phyloP scores from a whole-genome alignment of 2,329 filamentous ascomycete species.

The Alternaria gansuensis region DNA sequence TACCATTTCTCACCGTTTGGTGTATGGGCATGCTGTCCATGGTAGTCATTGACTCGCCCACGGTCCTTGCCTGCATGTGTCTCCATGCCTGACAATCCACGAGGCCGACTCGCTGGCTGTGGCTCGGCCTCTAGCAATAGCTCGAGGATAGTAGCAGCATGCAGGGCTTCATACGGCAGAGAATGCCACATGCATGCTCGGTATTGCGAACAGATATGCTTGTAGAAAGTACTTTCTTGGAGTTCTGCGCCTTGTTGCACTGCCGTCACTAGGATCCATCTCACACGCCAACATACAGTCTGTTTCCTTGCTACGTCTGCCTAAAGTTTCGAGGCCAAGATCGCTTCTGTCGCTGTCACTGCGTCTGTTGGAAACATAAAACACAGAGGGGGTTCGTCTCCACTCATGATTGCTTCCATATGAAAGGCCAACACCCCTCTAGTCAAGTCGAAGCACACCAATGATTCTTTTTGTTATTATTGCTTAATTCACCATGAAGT shows the following conservation, averaged over 20 bases:
- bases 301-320: constrained; percentile 23
- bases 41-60: constrained; percentile 20
- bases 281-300: constrained; percentile 32
- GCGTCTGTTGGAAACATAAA: constrained; percentile 33
- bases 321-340: constrained; percentile 21
- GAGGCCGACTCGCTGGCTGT: constrained; percentile 30
- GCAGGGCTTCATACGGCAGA: constrained; percentile 17
- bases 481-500: constrained; percentile 34
- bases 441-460: neutral
- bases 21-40: constrained; percentile 21
- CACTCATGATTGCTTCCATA: constrained; percentile 10
- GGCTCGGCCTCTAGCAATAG: constrained; percentile 26
- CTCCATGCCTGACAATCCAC: constrained; percentile 26
- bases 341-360: constrained; percentile 27
- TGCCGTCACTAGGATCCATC: constrained; percentile 4
- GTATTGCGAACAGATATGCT: constrained; percentile 29
- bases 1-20: constrained; percentile 24
- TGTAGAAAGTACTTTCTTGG: constrained; percentile 27
- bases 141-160: constrained; percentile 5
- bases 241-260: constrained; percentile 15
- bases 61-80: constrained; percentile 34
- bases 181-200: constrained; percentile 23
- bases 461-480: constrained; percentile 1
- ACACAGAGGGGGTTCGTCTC: constrained; percentile 21
- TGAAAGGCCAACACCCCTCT: constrained; percentile 8